These are phyloP conservation scores for Fulvia fulva DNA, from an alignment of 2,329 filamentous ascomycete genomes.

Conservation along the genomic window DNA sequence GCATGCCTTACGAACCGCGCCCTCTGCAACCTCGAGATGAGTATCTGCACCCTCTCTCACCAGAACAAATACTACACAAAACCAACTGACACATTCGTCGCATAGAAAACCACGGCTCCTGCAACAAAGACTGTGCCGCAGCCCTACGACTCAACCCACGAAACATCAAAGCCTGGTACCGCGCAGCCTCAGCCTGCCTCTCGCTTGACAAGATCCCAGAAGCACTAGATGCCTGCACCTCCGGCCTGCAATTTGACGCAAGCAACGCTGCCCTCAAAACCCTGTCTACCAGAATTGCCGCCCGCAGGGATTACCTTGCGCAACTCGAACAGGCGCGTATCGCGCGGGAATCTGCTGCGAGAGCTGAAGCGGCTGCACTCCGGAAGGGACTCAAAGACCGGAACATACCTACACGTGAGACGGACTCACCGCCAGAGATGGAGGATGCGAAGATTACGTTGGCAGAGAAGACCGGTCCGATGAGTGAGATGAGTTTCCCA, in stretches of 20 bases:
- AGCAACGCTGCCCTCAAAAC: constrained; percentile 63
- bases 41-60: constrained; percentile 38
- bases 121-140: constrained; percentile 77
- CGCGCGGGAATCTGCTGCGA: constrained; percentile 53
- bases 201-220: constrained; percentile 74
- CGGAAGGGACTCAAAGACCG: constrained; percentile 58
- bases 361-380: constrained; percentile 54
- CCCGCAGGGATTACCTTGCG: constrained; percentile 54
- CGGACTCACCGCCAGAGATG: constrained; percentile 73
- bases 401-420: constrained; percentile 64
- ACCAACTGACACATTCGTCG: constrained; percentile 17
- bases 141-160: constrained; percentile 72
- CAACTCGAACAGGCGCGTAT: constrained; percentile 54
- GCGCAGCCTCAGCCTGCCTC: constrained; percentile 73
- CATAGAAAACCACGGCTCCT: constrained; percentile 76
- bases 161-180: constrained; percentile 90
- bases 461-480: constrained; percentile 67
- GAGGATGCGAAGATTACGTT: constrained; percentile 75
- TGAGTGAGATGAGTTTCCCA: constrained; percentile 70
- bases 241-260: constrained; percentile 69
- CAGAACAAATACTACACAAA: neutral
- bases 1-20: constrained; percentile 81
- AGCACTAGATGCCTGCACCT: constrained; percentile 72
- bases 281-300: constrained; percentile 61
- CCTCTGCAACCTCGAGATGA: constrained; percentile 80